Evolutionary conservation across 2,329 filamentous ascomycete species (phyloP), one percentile per base, ranked within the genome.

Genomic region (Aureobasidium sp.): DNA sequence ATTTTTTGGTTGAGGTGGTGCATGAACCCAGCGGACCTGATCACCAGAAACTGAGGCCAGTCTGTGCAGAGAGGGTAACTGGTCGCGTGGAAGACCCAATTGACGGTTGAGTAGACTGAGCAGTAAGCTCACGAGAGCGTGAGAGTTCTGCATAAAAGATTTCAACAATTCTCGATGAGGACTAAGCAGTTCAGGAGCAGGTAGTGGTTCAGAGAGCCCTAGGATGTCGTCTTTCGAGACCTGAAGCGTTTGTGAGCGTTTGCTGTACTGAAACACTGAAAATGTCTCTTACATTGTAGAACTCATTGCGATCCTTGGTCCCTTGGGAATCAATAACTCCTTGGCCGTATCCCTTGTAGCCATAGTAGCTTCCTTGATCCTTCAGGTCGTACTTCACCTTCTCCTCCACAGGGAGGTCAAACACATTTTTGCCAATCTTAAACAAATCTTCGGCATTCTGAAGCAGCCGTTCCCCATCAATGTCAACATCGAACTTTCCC

Each of bases 301-400:
- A 86, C 67, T 88, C 85, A 67, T 86, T 85, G 43, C 81, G 74
- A 68, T 87, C 85, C 31, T 75, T 72, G 8, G 82, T 86, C 0
- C 86, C 86, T 25, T 79, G 67, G 8, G 74, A 74, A 68, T 88
- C 85, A 15, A 85, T 76, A 1, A 84, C 73, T 5, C 78, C 78
- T 36, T 74, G 77, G 2, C 84, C 84, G 42, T 78, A 80, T 0
- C 80, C 71, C 64, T 76, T 74, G 65, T 86, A 87, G 6, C 86
- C 86, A 68, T 84, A 86, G 65, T 87, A 88, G 2, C 80, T 84
- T 15, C 81, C 81, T 63, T 84, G 74, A 3, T 72, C 76, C 62
- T 80, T 82, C 47, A 87, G 82, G 68, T 88, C 86, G 69, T 87
- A 89, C 64, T 82, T 80, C n/a, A 77, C 70, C 70, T 88, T 87